Conservation (phyloP, 2,329 filamentous ascomycete species). For the Talaromyces rugulosus region DNA sequence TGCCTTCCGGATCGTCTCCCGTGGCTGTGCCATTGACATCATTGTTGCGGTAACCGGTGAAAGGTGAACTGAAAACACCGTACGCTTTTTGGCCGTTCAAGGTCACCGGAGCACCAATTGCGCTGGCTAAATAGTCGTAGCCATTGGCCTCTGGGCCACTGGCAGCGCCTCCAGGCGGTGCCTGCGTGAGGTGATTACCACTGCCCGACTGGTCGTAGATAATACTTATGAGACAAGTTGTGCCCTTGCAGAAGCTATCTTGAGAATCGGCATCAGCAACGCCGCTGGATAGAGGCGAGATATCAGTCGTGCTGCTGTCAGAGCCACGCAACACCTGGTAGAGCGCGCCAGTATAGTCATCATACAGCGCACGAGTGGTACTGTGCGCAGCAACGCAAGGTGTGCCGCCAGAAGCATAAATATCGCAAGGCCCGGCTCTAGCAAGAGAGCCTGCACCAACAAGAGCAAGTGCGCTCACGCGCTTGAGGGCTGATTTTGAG, state of each 20-base stretch:
- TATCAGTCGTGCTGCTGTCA: slow-evolving; percentile 5
- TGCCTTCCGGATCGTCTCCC: slow-evolving; percentile 5
- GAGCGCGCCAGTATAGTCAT: slow-evolving; percentile 6
- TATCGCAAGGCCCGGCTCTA: slow-evolving; percentile 30
- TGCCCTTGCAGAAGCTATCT: slow-evolving; percentile 8
- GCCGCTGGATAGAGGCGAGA: slow-evolving; percentile 4
- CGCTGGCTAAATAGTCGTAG: slow-evolving; percentile 10
- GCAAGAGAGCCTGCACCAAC: slow-evolving; percentile 6
- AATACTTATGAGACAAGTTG: slow-evolving; percentile 8
- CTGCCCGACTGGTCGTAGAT: slow-evolving; percentile 9
- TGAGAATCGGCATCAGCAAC: slow-evolving; percentile 6
- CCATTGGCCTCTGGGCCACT: slow-evolving; percentile 3
- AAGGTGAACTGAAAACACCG: slow-evolving; percentile 8
- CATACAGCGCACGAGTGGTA: slow-evolving; percentile 9
- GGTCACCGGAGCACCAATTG: slow-evolving; percentile 6
- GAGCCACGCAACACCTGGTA: slow-evolving; percentile 10
- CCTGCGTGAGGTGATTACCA: slow-evolving; percentile 9
- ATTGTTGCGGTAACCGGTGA: slow-evolving; percentile 10
- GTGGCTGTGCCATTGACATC: not conserved
- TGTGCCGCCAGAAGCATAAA: slow-evolving; percentile 8
- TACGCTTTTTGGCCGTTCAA: slow-evolving; percentile 10
- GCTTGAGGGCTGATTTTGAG: slow-evolving; percentile 2
- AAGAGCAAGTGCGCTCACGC: slow-evolving; percentile 8
- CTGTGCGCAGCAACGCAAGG: slow-evolving; percentile 12
- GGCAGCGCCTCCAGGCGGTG: slow-evolving; percentile 6